Conservation (phyloP, 2,329 filamentous ascomycete species). For the Fusarium piperis region DNA sequence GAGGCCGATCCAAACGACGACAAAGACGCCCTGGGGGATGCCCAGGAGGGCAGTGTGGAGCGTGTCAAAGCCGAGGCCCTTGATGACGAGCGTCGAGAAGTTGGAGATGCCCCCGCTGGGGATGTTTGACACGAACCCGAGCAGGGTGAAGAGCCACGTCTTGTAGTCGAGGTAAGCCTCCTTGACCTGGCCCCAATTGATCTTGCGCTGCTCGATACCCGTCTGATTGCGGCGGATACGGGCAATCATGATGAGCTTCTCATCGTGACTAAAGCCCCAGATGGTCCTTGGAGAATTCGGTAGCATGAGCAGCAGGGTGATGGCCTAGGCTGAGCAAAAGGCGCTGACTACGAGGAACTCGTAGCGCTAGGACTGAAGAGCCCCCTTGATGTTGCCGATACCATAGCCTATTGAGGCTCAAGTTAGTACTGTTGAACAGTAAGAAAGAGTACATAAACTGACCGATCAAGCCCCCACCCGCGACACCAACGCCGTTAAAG, state of each 20-base stretch:
- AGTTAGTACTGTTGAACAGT: background rate
- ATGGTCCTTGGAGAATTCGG: slow-evolving; percentile 67
- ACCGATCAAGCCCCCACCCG: slow-evolving; percentile 61
- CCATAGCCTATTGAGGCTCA: slow-evolving; percentile 54
- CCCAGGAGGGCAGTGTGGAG: slow-evolving; percentile 50
- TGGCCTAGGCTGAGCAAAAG: slow-evolving; percentile 67
- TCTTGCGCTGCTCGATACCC: slow-evolving; percentile 64
- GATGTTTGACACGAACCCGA: slow-evolving; percentile 63
- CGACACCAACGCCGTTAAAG: slow-evolving; percentile 67
- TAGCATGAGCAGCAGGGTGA: slow-evolving; percentile 65
- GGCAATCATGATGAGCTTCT: slow-evolving; percentile 65
- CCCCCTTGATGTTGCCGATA: slow-evolving; percentile 67
- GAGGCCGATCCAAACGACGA: slow-evolving; percentile 54
- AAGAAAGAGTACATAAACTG: background rate
- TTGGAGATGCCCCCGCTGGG: slow-evolving; percentile 69
- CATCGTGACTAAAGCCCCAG: slow-evolving; percentile 58
- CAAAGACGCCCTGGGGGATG: slow-evolving; percentile 50
- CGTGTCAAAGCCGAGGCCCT: slow-evolving; percentile 63
- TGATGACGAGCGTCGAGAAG: slow-evolving; percentile 68
- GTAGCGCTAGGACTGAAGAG: slow-evolving; percentile 70
- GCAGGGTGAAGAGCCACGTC: slow-evolving; percentile 65
- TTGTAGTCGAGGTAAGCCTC: slow-evolving; percentile 69
- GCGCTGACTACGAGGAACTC: slow-evolving; percentile 73
- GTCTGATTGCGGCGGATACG: slow-evolving; percentile 67
- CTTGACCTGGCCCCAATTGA: slow-evolving; percentile 64